Evolutionary conservation across 192 early-diverging fungal species (phyloP).

Genomic region (Anaeromyces robustus): DNA sequence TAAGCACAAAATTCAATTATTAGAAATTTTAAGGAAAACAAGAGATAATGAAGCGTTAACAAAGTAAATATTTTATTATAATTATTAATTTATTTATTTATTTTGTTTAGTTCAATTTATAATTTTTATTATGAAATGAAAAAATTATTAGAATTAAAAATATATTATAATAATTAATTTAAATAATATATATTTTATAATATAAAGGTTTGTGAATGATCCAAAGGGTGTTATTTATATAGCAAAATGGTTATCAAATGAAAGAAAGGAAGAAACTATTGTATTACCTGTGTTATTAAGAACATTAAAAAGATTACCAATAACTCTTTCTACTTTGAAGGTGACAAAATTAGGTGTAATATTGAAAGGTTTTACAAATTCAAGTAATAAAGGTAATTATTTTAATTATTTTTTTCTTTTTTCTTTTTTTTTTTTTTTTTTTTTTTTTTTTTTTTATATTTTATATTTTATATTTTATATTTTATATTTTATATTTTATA

Average conservation of each 20-base stretch:
- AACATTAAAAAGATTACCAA: not conserved
- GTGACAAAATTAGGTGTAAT: not conserved
- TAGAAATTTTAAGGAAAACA: not conserved
- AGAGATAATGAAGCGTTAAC: not conserved
- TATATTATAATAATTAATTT: no score
- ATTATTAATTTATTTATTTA: no score
- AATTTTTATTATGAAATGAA: no score
- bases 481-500: no score
- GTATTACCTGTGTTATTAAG: not conserved
- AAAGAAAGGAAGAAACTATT: not conserved
- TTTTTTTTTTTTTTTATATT: no score
- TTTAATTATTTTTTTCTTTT: no score
- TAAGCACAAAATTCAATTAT: not conserved
- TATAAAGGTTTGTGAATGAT: not conserved
- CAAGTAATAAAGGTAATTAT: not conserved
- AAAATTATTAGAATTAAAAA: no score
- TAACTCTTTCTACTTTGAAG: not conserved
- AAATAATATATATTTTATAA: no score
- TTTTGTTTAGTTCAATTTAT: no score
- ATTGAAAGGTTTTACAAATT: not conserved
- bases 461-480: no score
- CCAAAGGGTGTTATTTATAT: not conserved
- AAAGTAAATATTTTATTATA: not conserved
- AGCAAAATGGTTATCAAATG: not conserved
- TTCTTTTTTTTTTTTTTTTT: no score